phyloP scores from a whole-genome alignment of 106 monocot genomes.

The Apostasia ramifera region DNA sequence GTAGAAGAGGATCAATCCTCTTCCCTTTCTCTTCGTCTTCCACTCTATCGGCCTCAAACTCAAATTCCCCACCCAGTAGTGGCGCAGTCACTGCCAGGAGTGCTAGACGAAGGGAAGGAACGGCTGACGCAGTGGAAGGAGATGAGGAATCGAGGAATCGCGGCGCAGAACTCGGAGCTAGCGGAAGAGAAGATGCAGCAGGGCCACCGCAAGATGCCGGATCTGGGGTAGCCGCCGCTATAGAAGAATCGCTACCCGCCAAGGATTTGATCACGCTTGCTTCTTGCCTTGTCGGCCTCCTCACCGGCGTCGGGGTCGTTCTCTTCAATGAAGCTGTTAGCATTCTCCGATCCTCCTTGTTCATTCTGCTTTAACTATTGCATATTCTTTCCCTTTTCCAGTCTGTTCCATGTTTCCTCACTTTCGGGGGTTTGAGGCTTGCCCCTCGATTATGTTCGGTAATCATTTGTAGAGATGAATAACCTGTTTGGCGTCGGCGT shows the following conservation, averaged over 20 bases:
- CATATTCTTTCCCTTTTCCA: too few species aligned
- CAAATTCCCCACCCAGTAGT: not conserved
- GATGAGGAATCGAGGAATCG: not conserved
- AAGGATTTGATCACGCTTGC: slow-evolving; percentile 48
- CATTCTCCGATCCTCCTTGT: not conserved
- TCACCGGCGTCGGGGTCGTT: slow-evolving; percentile 73
- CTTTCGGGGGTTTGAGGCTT: not conserved
- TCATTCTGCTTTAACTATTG: not conserved
- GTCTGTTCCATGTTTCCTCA: not conserved
- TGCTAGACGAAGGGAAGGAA: not conserved
- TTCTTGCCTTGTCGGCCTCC: slow-evolving; percentile 77
- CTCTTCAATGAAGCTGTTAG: slow-evolving; percentile 68
- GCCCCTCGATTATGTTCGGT: too few species aligned
- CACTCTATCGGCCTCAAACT: not conserved
- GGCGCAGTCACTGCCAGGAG: not conserved
- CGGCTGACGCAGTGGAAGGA: not conserved
- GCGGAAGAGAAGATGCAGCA: not conserved
- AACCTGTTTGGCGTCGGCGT: too few species aligned
- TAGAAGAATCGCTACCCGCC: slow-evolving; percentile 15
- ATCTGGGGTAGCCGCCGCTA: not conserved
- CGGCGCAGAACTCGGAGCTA: not conserved
- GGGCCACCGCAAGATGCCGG: not conserved
- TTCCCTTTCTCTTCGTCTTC: not conserved
- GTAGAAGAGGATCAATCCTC: not conserved
- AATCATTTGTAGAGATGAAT: too few species aligned